Conservation (phyloP, 2,329 filamentous ascomycete genomes). For the Tolypocladium sp. region DNA sequence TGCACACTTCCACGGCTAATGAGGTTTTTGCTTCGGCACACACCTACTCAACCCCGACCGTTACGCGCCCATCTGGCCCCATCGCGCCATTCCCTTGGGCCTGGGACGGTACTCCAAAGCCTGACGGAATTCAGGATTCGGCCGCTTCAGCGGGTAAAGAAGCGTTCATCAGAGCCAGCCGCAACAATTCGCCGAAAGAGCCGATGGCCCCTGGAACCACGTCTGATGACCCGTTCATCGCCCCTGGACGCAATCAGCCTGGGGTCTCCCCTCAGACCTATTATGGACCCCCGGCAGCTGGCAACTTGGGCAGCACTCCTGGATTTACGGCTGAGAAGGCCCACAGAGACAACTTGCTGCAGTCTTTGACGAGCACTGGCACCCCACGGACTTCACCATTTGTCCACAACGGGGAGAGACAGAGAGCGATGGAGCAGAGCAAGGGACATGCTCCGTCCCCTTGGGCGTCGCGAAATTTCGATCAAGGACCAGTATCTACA, state of each 20-base stretch:
- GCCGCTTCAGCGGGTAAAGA: conserved; percentile 11
- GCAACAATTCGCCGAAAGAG: conserved; percentile 12
- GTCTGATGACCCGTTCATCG: conserved; percentile 23
- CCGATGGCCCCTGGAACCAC: conserved; percentile 4
- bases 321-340: conserved; percentile 13
- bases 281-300: not conserved
- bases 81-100: conserved; percentile 39
- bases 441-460: conserved; percentile 9
- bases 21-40: conserved; percentile 36
- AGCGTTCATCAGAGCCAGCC: conserved; percentile 17
- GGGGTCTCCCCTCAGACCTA: conserved; percentile 1
- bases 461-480: conserved; percentile 9
- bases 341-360: conserved; percentile 24
- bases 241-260: conserved; percentile 11
- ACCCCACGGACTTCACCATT: conserved; percentile 20
- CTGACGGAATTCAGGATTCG: conserved; percentile 13
- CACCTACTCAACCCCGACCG: conserved; percentile 19
- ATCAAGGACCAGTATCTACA: conserved; percentile 15
- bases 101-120: conserved; percentile 33
- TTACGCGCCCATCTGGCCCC: conserved; percentile 18
- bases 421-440: conserved; percentile 7
- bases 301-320: conserved; percentile 1
- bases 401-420: conserved; percentile 18
- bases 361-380: conserved; percentile 19
- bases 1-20: conserved; percentile 42